phyloP scores from a whole-genome alignment of 164 flowering plant species.

The Tinospora cordifolia region DNA sequence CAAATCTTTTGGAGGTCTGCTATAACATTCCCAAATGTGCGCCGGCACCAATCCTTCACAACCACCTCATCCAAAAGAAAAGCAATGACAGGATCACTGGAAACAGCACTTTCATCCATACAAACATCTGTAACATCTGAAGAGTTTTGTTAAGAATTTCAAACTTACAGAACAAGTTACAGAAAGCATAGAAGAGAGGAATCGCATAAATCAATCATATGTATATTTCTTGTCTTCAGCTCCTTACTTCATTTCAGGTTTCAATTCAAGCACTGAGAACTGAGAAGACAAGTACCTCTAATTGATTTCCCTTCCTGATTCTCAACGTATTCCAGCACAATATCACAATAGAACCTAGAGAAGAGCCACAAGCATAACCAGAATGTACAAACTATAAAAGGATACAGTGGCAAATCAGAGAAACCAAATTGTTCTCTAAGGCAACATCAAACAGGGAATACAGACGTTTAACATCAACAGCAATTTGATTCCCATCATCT shows the following conservation, averaged over 20 bases:
- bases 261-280: not conserved
- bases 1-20: constrained; percentile 59
- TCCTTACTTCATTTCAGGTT: not conserved
- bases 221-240: not conserved
- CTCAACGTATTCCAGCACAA: not conserved
- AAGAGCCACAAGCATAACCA: not conserved
- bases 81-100: constrained; percentile 91
- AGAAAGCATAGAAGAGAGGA: not conserved
- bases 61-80: constrained; percentile 95
- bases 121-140: constrained; percentile 97
- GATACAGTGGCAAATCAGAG: constrained; percentile 97
- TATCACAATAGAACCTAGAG: not conserved
- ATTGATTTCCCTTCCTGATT: not conserved
- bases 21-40: constrained; percentile 45
- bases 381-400: constrained; percentile 19
- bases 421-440: constrained; percentile 77
- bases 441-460: constrained; percentile 89
- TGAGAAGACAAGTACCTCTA: not conserved
- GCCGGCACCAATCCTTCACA: constrained; percentile 93
- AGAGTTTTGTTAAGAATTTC: constrained; percentile 30
- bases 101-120: constrained; percentile 97
- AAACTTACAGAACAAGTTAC: not conserved
- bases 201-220: not conserved
- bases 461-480: constrained; percentile 67
- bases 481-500: constrained; percentile 37